A percentile compares a stretch with the other conserved stretches of the same genome.
Conservation (phyloP, 768 basidiomycete genomes). For the Jaapia argillacea region DNA sequence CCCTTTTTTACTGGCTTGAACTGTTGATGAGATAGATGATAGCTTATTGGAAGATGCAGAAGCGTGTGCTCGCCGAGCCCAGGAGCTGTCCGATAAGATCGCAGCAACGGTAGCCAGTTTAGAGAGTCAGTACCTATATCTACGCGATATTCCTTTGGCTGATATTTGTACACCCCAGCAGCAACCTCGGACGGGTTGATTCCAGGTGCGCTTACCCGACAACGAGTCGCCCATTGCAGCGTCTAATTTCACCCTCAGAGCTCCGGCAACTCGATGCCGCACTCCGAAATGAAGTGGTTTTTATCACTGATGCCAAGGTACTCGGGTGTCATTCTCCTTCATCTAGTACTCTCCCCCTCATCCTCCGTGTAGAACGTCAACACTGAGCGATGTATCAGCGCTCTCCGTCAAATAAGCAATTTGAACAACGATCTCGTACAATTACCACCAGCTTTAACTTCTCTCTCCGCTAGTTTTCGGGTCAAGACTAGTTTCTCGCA, state of each 20-base stretch:
- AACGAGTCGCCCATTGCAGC: no score
- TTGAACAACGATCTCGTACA: slow-evolving; percentile 78
- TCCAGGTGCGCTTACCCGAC: slow-evolving; percentile 4
- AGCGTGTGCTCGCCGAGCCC: slow-evolving; percentile 40
- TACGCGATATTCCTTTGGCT: no score
- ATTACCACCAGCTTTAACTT: slow-evolving; percentile 52
- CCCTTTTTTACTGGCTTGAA: not conserved
- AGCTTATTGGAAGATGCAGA: slow-evolving; percentile 58
- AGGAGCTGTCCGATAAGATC: slow-evolving; percentile 49
- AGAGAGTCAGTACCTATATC: slow-evolving; percentile 37
- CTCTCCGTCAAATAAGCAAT: slow-evolving; percentile 65
- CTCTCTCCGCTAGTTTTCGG: slow-evolving; percentile 65
- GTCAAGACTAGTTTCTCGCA: slow-evolving; percentile 81
- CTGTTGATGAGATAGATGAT: slow-evolving; percentile 1
- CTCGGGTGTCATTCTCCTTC: not conserved
- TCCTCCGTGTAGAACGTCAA: slow-evolving; percentile 47
- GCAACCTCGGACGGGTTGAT: no score
- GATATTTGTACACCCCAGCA: no score
- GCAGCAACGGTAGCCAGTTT: slow-evolving; percentile 36
- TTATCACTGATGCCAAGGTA: slow-evolving; percentile 38
- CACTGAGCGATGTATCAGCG: slow-evolving; percentile 53
- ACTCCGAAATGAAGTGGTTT: slow-evolving; percentile 51
- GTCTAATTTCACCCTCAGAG: no score
- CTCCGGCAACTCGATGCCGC: slow-evolving; percentile 51
- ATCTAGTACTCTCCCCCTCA: not conserved